These are phyloP conservation scores for Chimonanthus salicifolius DNA, from an alignment of 164 flowering plant species.

Conservation along the genomic window DNA sequence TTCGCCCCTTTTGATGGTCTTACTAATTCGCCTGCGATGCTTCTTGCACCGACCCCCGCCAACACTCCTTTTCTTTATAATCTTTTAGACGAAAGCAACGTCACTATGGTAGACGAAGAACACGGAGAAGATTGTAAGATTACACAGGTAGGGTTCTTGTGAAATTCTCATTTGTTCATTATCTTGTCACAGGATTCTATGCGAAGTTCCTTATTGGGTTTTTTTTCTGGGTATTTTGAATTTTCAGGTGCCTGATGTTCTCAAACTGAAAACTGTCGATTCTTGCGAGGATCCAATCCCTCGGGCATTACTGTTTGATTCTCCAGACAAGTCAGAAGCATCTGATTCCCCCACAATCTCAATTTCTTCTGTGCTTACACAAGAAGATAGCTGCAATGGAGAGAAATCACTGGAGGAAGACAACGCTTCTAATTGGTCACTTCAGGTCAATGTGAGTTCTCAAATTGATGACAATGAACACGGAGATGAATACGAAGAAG, in stretches of 20 bases:
- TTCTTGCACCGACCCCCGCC: not conserved
- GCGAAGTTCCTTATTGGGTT: slow-evolving; percentile 1
- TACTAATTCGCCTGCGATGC: not conserved
- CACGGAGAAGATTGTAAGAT: slow-evolving; percentile 23
- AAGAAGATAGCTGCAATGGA: not conserved
- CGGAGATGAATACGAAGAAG: slow-evolving; percentile 16
- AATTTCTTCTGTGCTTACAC: slow-evolving; percentile 38
- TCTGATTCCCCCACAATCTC: slow-evolving; percentile 36
- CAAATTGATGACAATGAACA: slow-evolving; percentile 36
- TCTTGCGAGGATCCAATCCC: slow-evolving; percentile 34
- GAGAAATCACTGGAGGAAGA: slow-evolving; percentile 37
- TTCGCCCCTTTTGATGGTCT: not conserved
- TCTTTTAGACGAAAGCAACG: slow-evolving; percentile 1
- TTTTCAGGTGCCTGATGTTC: slow-evolving; percentile 16
- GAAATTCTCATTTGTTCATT: too few relatives aligned
- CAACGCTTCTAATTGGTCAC: slow-evolving; percentile 60
- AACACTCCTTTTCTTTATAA: not conserved
- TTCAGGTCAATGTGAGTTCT: slow-evolving; percentile 60
- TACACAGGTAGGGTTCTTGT: slow-evolving; percentile 32
- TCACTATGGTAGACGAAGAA: not conserved
- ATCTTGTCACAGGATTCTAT: not conserved
- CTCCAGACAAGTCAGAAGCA: slow-evolving; percentile 57
- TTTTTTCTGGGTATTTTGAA: not conserved
- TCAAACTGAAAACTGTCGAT: slow-evolving; percentile 22
- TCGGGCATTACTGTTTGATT: slow-evolving; percentile 56